Evolutionary conservation across 352 stramenopile species (phyloP), one percentile per base, ranked within the genome.

Genomic region (Phytophthora podocarpi): DNA sequence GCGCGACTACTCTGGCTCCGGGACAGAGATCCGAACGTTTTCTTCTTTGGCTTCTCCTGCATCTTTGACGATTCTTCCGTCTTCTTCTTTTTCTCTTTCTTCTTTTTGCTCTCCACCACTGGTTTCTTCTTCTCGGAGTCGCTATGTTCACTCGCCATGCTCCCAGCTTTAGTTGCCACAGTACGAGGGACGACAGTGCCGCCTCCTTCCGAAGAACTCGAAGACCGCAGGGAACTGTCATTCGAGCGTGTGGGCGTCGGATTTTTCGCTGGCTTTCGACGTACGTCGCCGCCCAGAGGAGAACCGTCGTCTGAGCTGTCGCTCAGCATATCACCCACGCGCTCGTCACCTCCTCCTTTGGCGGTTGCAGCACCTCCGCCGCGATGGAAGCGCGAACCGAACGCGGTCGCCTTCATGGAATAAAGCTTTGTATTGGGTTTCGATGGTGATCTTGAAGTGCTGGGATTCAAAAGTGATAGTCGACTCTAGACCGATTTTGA

Each of bases 271-370:
- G 45, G 16, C 35, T 57, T 66, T 13, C 18, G 46, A 31, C 65
- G 59, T 23, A 70, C 42, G 34, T 67, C 37, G 16, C 52, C 54
- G 16, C 60, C 60, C 31, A 67, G 32, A 37, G 54, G 65, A 24
- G 36, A 59, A 11, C 35, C 81, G 31, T 77, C 58, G 36, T 87
- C 79, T 13, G 73, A 89, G 58, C 80, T 86, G 59, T 90, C 79
- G 54, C 76, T 86, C 43, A 87, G 53, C 61, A 89, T 82, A 41
- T 88, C 77, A 6, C 72, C 77, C 13, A 89, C 63, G 13, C 75
- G 70, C 43, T 74, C 52, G 21, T 79, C 63, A 8, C 54, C 48
- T 11, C 27, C 57, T 20, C 26, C 15, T 37, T 57, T 62, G 30
- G 57, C 39, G 21, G 23, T 23, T 28, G 31, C 28, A 37, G 32